Base-by-base conservation (phyloP, 1,284 basidiomycete genomes). In the Pisolithus thermaeus region DNA sequence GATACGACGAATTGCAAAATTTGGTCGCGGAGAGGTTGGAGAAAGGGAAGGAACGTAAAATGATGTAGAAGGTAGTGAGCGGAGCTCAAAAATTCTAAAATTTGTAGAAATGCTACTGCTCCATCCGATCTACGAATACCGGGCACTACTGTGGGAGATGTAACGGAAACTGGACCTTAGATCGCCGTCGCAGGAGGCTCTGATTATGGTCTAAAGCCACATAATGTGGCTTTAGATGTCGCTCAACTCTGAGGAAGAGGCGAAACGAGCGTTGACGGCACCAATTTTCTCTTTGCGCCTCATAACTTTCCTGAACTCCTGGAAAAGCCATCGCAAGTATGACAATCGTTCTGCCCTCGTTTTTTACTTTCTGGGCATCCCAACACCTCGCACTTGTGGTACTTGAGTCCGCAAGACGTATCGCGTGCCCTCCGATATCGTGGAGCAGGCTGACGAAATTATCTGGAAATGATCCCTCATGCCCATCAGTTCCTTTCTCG, bases 371-470 rank as follows among this genome's bases (percentile, higher is more conserved):
- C 14, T 9, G n/a, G 7, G 18, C 27, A 43, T 11, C 5, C 23
- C 7, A 14, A 9, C 28, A 32, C 12, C 16, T 30, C 23, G 23
- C 11, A 22, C 32, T 47, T 25, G 14, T 27, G 7, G 8, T n/a
- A 22, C 16, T 23, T 23, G 46, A 27, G 8, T 43, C 16, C 65
- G 1, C 46, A 56, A 8, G 62, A 67, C 8, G 51, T 65, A 41
- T 25, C 25, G 12, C 55, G 56, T 3, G 50, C 65, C 2, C 20
- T 68, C 45, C n/a, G 54, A 58, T 40, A 67, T 68, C 27, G 50
- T 67, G 22, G 49, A 50, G 3, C 37, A 51, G 4, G 54, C 65
- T 5, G 64, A 65, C 45, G 65, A 65, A 32, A 50, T 69, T 1
- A 57, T 65, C n/a, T 65, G 64, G 64, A 59, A 56, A 32, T 56